These are phyloP conservation scores for Heliamphora exappendiculata DNA, from an alignment of 148 eudicot species.

Conservation along the genomic window DNA sequence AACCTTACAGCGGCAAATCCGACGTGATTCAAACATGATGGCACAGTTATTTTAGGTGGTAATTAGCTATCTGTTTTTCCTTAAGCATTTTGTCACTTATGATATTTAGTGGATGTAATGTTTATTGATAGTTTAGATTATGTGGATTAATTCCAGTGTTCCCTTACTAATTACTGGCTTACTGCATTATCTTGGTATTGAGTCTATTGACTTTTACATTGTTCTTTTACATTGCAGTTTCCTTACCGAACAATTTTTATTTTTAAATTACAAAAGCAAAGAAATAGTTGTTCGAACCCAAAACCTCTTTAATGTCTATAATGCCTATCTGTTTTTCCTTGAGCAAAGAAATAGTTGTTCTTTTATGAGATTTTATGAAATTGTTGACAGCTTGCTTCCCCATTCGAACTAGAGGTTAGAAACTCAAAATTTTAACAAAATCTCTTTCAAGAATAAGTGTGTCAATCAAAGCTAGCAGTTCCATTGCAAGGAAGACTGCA, in stretches of 20 bases:
- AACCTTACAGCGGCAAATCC: conserved; percentile 80
- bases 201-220: neutral
- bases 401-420: neutral
- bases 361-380: neutral
- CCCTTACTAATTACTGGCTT: too few species aligned
- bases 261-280: conserved; percentile 35
- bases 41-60: conserved; percentile 80
- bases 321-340: too few species aligned
- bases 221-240: neutral
- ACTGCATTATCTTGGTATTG: neutral
- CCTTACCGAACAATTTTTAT: conserved; percentile 1
- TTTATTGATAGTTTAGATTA: neutral
- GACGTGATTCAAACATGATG: conserved; percentile 69
- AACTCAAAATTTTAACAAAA: neutral
- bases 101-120: neutral
- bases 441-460: neutral
- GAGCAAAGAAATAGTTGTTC: too few species aligned
- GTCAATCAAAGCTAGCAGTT: neutral
- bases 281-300: too few species aligned
- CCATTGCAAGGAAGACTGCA: neutral
- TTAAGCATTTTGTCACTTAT: neutral
- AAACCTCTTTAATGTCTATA: too few species aligned
- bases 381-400: neutral
- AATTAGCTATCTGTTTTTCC: neutral
- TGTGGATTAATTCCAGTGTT: neutral